Evolutionary conservation across 1,139 yeast genomes (phyloP).

Genomic region (Candida freyschussii): DNA sequence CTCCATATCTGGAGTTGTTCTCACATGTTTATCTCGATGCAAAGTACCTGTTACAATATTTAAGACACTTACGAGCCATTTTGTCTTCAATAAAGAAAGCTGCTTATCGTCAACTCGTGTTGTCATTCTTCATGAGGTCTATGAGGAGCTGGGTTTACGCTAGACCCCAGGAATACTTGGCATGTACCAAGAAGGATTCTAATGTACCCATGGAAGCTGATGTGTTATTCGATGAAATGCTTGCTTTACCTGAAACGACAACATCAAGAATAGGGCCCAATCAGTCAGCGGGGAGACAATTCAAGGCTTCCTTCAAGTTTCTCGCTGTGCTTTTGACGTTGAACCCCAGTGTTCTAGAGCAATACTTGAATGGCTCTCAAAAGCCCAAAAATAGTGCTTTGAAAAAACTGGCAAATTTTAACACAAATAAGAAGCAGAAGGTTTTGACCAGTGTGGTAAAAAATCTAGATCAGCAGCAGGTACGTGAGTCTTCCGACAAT

Average conservation of each 20-base stretch:
- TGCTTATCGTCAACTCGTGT: conserved; percentile 50
- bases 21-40: conserved; percentile 45
- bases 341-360: conserved; percentile 26
- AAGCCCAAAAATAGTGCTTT: conserved; percentile 12
- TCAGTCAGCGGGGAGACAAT: conserved; percentile 16
- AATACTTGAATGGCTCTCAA: conserved; percentile 6
- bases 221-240: conserved; percentile 25
- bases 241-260: conserved; percentile 19
- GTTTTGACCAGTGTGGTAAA: conserved; percentile 34
- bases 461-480: conserved; percentile 25
- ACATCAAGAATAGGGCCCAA: conserved; percentile 5
- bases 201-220: conserved; percentile 26
- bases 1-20: conserved; percentile 48
- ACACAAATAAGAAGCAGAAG: conserved; percentile 25
- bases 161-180: conserved; percentile 47
- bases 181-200: conserved; percentile 30
- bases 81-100: conserved; percentile 42
- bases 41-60: conserved; percentile 34
- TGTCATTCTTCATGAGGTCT: conserved; percentile 46
- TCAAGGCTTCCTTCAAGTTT: conserved; percentile 25
- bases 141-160: conserved; percentile 52
- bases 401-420: conserved; percentile 20
- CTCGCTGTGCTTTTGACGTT: conserved; percentile 30
- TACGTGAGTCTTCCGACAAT: conserved; percentile 22
- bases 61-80: conserved; percentile 37